Evolutionary conservation across 1,139 yeast genomes (phyloP).

Genomic region (Nakaseomyces nivariensis): DNA sequence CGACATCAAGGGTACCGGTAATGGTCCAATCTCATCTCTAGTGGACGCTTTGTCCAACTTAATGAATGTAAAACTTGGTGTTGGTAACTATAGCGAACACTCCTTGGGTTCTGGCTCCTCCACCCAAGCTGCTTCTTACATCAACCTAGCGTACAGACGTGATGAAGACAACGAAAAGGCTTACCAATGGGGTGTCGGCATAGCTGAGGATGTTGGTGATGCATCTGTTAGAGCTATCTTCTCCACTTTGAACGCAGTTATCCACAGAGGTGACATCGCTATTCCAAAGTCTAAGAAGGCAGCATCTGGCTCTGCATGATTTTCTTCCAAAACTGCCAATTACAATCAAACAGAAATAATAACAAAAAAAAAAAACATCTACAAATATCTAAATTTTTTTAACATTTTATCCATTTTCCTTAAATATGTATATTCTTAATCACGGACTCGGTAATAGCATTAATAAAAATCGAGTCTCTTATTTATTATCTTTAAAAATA

Average conservation of each 20-base stretch:
- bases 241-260: conserved; percentile 51
- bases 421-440: neutral
- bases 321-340: neutral
- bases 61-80: conserved; percentile 55
- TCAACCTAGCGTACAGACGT: conserved; percentile 46
- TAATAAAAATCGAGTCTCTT: too few species aligned
- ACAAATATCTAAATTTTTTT: too few species aligned
- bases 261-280: conserved; percentile 24
- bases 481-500: neutral
- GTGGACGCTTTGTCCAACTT: conserved; percentile 63
- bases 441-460: neutral
- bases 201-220: conserved; percentile 84
- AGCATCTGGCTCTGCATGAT: conserved; percentile 2
- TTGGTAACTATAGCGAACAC: conserved; percentile 82
- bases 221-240: conserved; percentile 78
- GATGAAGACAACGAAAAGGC: conserved; percentile 37
- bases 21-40: conserved; percentile 92
- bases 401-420: too few species aligned
- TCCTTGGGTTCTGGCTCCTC: conserved; percentile 81
- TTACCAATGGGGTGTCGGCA: conserved; percentile 87
- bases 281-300: conserved; percentile 1
- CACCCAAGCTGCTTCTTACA: conserved; percentile 85
- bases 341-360: neutral
- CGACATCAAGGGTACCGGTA: conserved; percentile 63
- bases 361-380: too few species aligned